Evolutionary conservation across 495 filamentous ascomycete genomes (phyloP), one percentile per base, ranked within the genome.

Genomic region (Diplogelasinospora grovesii): DNA sequence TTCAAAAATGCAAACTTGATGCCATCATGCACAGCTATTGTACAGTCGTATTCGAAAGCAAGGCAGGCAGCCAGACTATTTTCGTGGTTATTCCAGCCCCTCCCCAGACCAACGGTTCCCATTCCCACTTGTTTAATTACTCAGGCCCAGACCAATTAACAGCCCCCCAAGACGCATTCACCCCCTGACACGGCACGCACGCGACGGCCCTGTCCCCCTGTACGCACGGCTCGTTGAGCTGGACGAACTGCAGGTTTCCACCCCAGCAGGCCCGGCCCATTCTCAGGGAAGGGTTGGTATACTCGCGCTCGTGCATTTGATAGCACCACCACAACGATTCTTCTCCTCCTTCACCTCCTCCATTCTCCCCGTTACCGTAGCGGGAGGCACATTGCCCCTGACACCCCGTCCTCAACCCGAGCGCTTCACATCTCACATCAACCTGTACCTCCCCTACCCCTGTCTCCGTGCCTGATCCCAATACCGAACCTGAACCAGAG

Each of bases 241-340:
- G 48, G n/a, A 27, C 31, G 18, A 33, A 46, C 39, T 38, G 31
- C 34, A 32, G 13, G 22, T 30, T 14, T 13, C 14, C 25, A 3
- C 48, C 48, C 48, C 43, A 47, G 16, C 48, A 52, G 1, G 36
- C 48, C 38, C 48, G 26, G 8, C 48, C 48, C 43, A 45, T 52
- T 18, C 34, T 28, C 43, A 30, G 16, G 3, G 5, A 21, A 9
- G 0, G 4, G 10, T 46, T 15, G 23, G 5, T 14, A 7, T 40
- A 50, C 23, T 52, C 48, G 28, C 48, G 19, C 36, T 36, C 9
- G 24, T 36, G 23, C 43, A 52, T 36, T 27, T 21, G 11, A 20
- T 39, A 47, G 36, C 48, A 52, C 48, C 48, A 47, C 43, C 43
- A 52, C 20, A 3, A 11, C n/a, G n/a, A n/a, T n/a, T n/a, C n/a